Evolutionary conservation across 768 basidiomycete species (phyloP), one percentile per base, ranked within the genome.

Genomic region (Rhizopogon vinicolor): DNA sequence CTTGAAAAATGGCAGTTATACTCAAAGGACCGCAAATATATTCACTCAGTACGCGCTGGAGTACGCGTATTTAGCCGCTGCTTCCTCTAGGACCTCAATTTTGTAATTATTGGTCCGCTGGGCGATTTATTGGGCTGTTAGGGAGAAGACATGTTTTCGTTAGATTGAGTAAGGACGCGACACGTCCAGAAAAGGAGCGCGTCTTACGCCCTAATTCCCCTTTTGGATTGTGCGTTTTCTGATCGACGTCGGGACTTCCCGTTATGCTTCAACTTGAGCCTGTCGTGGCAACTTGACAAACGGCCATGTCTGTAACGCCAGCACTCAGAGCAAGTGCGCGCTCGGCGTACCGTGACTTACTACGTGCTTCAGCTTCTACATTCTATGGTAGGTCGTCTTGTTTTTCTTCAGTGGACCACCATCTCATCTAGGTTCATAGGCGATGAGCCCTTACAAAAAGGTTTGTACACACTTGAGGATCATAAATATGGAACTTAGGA

Each of bases 261-360:
- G 54, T 12, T 25, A 25, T 22, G 35, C 39, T 48, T 9, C 14
- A 33, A 28, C 31, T 55, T 53, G 58, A 60, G 60, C 58, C 55
- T 51, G 52, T 51, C 51, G 7, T n/a, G 35, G n/a, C 33, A 8
- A 31, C 28, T 44, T 31, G 8, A 42, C 16, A n/a, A 22, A 25
- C 25, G 25, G 25, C 10, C 45, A 85, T 86, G 84, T 72, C 83
- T 35, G 73, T 86, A 50, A 68, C 84, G n/a, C 72, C 77, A 2
- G 66, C 74, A 14, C 77, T 91, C 41, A 78, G 72, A 63, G 83
- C 86, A 33, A 78, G 82, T 9, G 87, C 86, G 18, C 82, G 90
- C 45, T 78, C 89, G 33, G 87, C 87, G 14, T 93, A 93, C 63
- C 81, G 91, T 35, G 75, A 81, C 62, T 71, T 91, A 4, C 82